Evolutionary conservation across 2,329 filamentous ascomycete genomes (phyloP).

Genomic region (Tolypocladium guangdongense): DNA sequence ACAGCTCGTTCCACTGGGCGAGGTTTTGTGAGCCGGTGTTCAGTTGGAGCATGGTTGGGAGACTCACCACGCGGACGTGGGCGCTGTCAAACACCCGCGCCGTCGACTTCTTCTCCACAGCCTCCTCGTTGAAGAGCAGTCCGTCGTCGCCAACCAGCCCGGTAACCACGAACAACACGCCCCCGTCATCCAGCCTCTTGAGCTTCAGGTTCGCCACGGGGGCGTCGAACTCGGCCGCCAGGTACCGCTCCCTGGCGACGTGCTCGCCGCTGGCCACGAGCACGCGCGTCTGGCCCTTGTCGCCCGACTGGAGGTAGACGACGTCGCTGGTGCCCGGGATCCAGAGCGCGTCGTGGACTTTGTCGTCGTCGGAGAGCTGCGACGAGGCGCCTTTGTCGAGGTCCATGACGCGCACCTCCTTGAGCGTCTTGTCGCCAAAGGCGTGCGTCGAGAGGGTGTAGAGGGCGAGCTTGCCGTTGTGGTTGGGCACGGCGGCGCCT

Average conservation of each 20-base stretch:
- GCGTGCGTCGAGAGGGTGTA: conserved; percentile 28
- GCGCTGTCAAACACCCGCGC: conserved; percentile 23
- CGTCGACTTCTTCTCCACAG: conserved; percentile 12
- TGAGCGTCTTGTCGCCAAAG: conserved; percentile 18
- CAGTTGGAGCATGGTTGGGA: accelerated
- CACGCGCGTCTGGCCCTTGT: conserved; percentile 20
- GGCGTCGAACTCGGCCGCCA: conserved; percentile 20
- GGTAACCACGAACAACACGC: conserved; percentile 23
- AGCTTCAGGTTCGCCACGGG: conserved; percentile 22
- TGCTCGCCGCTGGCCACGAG: conserved; percentile 14
- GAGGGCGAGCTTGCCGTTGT: conserved; percentile 28
- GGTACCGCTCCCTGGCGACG: conserved; percentile 10
- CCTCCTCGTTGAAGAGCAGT: conserved; percentile 20
- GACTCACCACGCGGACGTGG: conserved; percentile 21
- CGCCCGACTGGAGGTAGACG: conserved; percentile 9
- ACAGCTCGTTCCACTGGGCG: conserved; percentile 20
- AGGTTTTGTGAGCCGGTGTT: background rate
- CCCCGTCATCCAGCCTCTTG: conserved; percentile 20
- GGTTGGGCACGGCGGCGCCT: conserved; percentile 25
- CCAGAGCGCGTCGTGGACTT: conserved; percentile 24
- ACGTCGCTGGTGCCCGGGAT: conserved; percentile 16
- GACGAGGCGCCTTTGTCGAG: conserved; percentile 16
- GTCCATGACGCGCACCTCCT: conserved; percentile 22
- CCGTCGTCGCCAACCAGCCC: conserved; percentile 21
- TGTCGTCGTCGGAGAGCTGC: conserved; percentile 14